Conservation (phyloP, 2,329 filamentous ascomycete species). For the Nemania sp. region DNA sequence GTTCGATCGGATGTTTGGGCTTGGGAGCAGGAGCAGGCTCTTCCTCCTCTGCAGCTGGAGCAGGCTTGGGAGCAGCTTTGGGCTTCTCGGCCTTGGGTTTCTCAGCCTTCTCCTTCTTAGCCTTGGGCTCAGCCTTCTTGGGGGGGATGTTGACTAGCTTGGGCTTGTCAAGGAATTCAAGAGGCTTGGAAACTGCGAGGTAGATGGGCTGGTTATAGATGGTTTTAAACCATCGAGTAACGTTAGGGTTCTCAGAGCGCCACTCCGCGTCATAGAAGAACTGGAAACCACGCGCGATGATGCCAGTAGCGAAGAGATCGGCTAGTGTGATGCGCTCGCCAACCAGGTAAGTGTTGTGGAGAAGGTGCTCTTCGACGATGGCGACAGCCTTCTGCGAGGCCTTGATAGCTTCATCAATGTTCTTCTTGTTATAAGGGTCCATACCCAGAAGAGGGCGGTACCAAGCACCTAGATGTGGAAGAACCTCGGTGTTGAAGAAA, state of each 20-base stretch:
- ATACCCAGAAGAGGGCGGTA: conserved; percentile 86
- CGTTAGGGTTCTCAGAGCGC: conserved; percentile 84
- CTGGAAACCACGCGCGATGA: conserved; percentile 90
- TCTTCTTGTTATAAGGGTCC: conserved; percentile 97
- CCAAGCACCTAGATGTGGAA: conserved; percentile 80
- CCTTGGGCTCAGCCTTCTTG: conserved; percentile 83
- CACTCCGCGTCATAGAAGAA: conserved; percentile 94
- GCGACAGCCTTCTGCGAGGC: conserved; percentile 73
- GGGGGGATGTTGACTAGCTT: conserved; percentile 76
- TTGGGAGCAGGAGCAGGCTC: conserved; percentile 72
- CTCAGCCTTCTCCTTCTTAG: conserved; percentile 41
- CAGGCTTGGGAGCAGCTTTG: conserved; percentile 57
- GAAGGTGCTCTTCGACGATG: conserved; percentile 87
- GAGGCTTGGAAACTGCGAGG: conserved; percentile 80
- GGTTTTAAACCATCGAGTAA: conserved; percentile 94
- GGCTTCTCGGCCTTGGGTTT: conserved; percentile 35
- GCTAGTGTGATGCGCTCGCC: conserved; percentile 97
- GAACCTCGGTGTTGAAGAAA: conserved; percentile 90
- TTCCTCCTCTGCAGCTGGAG: conserved; percentile 56
- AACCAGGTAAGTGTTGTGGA: conserved; percentile 95
- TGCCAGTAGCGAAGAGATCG: conserved; percentile 84
- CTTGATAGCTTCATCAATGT: conserved; percentile 83
- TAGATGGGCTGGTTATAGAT: conserved; percentile 93
- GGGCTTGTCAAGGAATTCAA: conserved; percentile 84
- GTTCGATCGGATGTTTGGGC: conserved; percentile 95